Percentiles rank a stretch among this genome's conserved stretches.
phyloP scores from a whole-genome alignment of 2,329 filamentous ascomycete genomes.

The Arthrobotrys conoides region DNA sequence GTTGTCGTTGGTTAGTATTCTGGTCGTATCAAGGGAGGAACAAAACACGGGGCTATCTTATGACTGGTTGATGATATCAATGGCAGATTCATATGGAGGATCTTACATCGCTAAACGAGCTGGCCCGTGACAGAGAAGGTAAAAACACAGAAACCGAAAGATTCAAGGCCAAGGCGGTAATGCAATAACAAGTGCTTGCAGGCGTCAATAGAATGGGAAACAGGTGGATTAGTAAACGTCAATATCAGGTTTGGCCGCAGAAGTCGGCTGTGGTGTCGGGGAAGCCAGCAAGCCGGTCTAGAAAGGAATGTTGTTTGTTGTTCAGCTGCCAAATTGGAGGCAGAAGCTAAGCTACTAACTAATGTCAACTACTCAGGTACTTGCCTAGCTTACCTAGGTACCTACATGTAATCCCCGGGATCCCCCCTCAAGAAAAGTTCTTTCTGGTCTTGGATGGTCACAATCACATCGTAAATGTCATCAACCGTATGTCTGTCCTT shows the following conservation, averaged over 20 bases:
- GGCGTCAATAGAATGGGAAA: background rate
- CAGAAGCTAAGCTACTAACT: no score
- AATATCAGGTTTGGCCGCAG: slow-evolving; percentile 30
- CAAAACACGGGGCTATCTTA: background rate
- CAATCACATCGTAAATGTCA: no score
- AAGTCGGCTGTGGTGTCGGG: slow-evolving; percentile 41
- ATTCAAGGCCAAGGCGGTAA: background rate
- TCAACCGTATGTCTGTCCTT: no score
- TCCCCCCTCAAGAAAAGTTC: no score
- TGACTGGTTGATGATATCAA: slow-evolving; percentile 29
- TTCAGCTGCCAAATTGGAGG: slow-evolving; percentile 57
- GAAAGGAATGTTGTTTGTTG: slow-evolving; percentile 59
- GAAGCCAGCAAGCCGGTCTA: slow-evolving; percentile 24
- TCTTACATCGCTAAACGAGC: slow-evolving; percentile 41
- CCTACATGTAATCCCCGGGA: background rate
- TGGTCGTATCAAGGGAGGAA: background rate
- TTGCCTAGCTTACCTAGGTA: background rate
- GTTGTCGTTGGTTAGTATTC: slow-evolving; percentile 39
- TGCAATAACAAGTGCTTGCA: background rate
- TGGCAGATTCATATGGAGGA: slow-evolving; percentile 18
- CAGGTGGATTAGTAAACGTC: background rate
- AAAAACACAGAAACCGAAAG: slow-evolving; percentile 4
- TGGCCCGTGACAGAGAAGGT: background rate
- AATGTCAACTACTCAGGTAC: no score
- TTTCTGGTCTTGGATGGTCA: no score